Evolutionary conservation across 83 land plant genomes (phyloP).

Genomic region (Larix sibirica): DNA sequence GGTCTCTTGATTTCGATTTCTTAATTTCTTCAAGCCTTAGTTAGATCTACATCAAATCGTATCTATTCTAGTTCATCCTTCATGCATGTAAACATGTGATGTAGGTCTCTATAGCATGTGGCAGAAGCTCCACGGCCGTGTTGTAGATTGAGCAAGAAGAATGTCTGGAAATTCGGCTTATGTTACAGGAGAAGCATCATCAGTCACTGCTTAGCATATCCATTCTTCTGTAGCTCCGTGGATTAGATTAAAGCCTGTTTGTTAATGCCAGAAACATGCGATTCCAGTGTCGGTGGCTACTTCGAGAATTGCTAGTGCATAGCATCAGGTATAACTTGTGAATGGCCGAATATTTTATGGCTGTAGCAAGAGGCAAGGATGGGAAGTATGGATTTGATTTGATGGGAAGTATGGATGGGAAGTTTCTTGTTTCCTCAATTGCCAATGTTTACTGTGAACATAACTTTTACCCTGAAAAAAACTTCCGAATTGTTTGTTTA

Average conservation of each 20-base stretch:
- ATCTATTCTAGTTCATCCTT: background rate
- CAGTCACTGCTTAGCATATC: too few species aligned
- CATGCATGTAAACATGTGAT: too few species aligned
- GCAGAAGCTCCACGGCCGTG: background rate
- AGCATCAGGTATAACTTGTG: background rate
- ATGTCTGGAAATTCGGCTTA: background rate
- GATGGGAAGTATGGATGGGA: constrained; percentile 44
- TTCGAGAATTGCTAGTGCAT: background rate
- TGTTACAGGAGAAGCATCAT: too few species aligned
- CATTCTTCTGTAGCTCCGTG: too few species aligned
- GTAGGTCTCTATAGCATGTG: background rate
- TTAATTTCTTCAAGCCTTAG: too few species aligned
- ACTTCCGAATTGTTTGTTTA: background rate
- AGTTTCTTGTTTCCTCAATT: background rate
- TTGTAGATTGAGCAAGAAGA: background rate
- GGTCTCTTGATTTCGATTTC: too few species aligned
- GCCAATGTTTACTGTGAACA: background rate
- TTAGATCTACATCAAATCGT: background rate
- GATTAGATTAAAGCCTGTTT: too few species aligned
- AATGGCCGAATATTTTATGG: background rate
- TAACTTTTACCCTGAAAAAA: background rate
- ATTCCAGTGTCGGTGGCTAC: background rate
- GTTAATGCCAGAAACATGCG: too few species aligned
- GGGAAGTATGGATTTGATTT: constrained; percentile 34
- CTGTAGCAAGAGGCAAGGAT: constrained; percentile 10